These are phyloP conservation scores for Blastocladiella britannica DNA, from an alignment of 192 early-diverging fungal genomes.

Conservation along the genomic window DNA sequence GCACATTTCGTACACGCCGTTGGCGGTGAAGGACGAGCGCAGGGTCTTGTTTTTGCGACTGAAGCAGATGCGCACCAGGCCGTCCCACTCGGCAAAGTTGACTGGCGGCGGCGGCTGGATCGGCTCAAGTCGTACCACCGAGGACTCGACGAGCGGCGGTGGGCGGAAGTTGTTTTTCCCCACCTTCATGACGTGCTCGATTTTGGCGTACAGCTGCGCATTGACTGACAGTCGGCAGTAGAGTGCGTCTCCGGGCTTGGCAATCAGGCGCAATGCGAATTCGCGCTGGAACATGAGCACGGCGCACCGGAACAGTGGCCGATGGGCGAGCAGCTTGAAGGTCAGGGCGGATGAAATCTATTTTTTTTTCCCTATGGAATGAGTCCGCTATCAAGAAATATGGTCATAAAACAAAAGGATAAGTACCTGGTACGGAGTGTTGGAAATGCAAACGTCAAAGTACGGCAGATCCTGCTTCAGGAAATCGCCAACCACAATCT, in stretches of 20 bases:
- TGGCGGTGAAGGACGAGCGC: conserved; percentile 72
- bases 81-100: conserved; percentile 92
- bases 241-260: conserved; percentile 75
- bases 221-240: conserved; percentile 87
- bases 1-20: conserved; percentile 66
- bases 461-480: conserved; percentile 90
- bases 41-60: conserved; percentile 86
- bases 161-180: conserved; percentile 96
- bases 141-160: conserved; percentile 88
- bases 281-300: conserved; percentile 99
- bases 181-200: conserved; percentile 93
- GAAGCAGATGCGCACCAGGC: conserved; percentile 80
- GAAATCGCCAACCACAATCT: conserved; percentile 94
- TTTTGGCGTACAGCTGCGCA: conserved; percentile 81
- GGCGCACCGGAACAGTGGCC: conserved; percentile 75
- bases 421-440: conserved; percentile 79
- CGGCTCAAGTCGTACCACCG: conserved; percentile 86
- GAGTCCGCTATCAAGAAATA: too few relatives aligned
- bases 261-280: conserved; percentile 84
- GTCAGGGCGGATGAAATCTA: conserved; percentile 83
- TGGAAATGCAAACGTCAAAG: conserved; percentile 95
- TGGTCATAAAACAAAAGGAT: not conserved
- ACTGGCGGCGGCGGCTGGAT: conserved; percentile 83
- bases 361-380: too few relatives aligned
- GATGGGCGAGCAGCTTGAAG: conserved; percentile 87